phyloP scores from a whole-genome alignment of 257 asterid genomes.

The Orobanche coerulescens region DNA sequence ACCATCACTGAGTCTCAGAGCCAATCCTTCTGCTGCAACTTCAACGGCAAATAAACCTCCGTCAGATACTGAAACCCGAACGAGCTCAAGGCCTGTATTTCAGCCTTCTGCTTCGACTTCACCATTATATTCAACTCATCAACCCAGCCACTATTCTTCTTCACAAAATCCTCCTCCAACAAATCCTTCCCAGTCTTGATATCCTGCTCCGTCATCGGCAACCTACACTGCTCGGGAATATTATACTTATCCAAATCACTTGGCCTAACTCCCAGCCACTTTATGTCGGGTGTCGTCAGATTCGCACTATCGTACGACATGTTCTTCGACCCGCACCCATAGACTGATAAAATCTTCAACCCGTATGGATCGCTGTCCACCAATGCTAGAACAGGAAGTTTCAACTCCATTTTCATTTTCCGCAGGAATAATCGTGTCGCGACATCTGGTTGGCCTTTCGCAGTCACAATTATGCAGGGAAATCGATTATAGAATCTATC shows the following conservation, averaged over 20 bases:
- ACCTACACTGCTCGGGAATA: constrained; percentile 76
- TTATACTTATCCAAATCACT: constrained; percentile 80
- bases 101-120: constrained; percentile 88
- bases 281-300: constrained; percentile 79
- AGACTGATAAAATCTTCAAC: constrained; percentile 65
- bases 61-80: constrained; percentile 89
- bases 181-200: constrained; percentile 81
- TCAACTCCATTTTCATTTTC: constrained; percentile 82
- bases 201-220: constrained; percentile 90
- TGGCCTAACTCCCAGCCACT: constrained; percentile 83
- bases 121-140: constrained; percentile 88
- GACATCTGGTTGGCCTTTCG: constrained; percentile 82
- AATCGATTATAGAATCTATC: constrained; percentile 73
- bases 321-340: constrained; percentile 84
- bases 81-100: constrained; percentile 86
- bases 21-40: constrained; percentile 91
- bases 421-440: constrained; percentile 70
- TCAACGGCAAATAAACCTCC: constrained; percentile 82
- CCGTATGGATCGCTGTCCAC: constrained; percentile 91
- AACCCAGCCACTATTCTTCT: constrained; percentile 92
- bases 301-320: constrained; percentile 90
- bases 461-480: constrained; percentile 81
- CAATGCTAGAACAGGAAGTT: constrained; percentile 73
- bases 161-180: constrained; percentile 92
- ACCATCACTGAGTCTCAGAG: constrained; percentile 30